phyloP scores from a whole-genome alignment of 305 asterid species.

The Plantago coronopus region DNA sequence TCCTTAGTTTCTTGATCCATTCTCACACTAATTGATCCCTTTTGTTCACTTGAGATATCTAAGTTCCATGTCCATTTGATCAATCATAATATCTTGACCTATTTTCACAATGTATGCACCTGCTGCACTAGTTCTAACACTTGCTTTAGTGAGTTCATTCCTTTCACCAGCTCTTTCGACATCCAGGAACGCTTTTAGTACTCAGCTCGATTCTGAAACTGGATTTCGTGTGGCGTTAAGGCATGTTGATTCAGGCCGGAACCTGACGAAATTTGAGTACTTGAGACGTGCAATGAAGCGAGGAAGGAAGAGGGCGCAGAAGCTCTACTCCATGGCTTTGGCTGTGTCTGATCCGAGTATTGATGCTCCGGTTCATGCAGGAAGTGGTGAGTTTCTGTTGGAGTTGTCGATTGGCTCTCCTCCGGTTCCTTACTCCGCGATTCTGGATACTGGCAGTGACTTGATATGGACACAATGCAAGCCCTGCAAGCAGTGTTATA shows the following conservation, averaged over 20 bases:
- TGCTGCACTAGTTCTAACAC: slow-evolving; percentile 17
- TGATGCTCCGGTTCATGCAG: slow-evolving; percentile 54
- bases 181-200: slow-evolving; percentile 34
- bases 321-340: slow-evolving; percentile 37
- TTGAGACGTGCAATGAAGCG: slow-evolving; percentile 66
- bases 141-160: slow-evolving; percentile 16
- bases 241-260: slow-evolving; percentile 55
- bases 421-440: slow-evolving; percentile 45
- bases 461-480: slow-evolving; percentile 87
- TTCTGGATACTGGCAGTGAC: slow-evolving; percentile 81
- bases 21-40: not conserved
- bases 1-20: not conserved
- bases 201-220: not conserved
- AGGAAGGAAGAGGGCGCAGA: slow-evolving; percentile 43
- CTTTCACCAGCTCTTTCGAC: slow-evolving; percentile 37
- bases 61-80: too few species aligned
- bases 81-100: too few species aligned
- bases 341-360: slow-evolving; percentile 32
- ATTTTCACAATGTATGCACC: slow-evolving; percentile 17
- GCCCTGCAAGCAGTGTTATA: slow-evolving; percentile 64
- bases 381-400: slow-evolving; percentile 73
- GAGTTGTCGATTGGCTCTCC: slow-evolving; percentile 73
- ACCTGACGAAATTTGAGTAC: slow-evolving; percentile 58
- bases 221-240: slow-evolving; percentile 50
- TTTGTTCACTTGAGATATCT: not conserved